phyloP scores from a whole-genome alignment of 352 stramenopile species.

The Pythium periplocum region DNA sequence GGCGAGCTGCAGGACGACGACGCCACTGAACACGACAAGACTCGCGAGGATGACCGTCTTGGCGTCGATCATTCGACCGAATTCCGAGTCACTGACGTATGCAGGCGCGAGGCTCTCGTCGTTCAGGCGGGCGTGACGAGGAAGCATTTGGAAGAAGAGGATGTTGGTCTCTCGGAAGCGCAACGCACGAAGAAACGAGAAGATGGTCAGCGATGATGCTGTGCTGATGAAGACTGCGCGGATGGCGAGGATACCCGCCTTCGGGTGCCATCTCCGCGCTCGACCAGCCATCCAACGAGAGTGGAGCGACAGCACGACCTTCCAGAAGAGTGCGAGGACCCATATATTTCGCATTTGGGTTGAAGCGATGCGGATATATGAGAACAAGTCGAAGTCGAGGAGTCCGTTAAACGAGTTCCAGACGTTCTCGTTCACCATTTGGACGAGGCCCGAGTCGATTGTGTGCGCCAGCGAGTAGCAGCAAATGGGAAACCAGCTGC shows the following conservation, averaged over 20 bases:
- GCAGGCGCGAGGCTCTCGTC: no score
- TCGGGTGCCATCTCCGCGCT: not conserved
- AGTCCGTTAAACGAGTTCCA: slow-evolving; percentile 11
- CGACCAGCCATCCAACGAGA: not conserved
- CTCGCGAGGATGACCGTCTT: no score
- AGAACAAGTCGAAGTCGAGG: slow-evolving; percentile 7
- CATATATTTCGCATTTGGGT: slow-evolving; percentile 27
- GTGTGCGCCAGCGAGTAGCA: slow-evolving; percentile 20
- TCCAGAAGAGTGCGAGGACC: slow-evolving; percentile 20
- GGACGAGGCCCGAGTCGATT: slow-evolving; percentile 17
- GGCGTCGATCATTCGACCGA: no score
- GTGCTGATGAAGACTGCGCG: slow-evolving; percentile 8
- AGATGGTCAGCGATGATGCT: slow-evolving; percentile 11
- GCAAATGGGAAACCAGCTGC: slow-evolving; percentile 23
- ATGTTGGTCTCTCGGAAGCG: slow-evolving; percentile 15
- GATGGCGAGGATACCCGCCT: slow-evolving; percentile 8
- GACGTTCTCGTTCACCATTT: slow-evolving; percentile 10
- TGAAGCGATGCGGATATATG: slow-evolving; percentile 4
- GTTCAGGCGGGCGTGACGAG: slow-evolving; percentile 2
- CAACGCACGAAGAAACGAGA: slow-evolving; percentile 6
- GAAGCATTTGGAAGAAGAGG: not conserved
- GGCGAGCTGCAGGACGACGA: no score
- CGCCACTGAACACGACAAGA: no score
- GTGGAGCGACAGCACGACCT: slow-evolving; percentile 1
- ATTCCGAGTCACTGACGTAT: no score